These are phyloP conservation scores for Fistulina hepatica DNA, from an alignment of 1,284 basidiomycete species.

Conservation along the genomic window DNA sequence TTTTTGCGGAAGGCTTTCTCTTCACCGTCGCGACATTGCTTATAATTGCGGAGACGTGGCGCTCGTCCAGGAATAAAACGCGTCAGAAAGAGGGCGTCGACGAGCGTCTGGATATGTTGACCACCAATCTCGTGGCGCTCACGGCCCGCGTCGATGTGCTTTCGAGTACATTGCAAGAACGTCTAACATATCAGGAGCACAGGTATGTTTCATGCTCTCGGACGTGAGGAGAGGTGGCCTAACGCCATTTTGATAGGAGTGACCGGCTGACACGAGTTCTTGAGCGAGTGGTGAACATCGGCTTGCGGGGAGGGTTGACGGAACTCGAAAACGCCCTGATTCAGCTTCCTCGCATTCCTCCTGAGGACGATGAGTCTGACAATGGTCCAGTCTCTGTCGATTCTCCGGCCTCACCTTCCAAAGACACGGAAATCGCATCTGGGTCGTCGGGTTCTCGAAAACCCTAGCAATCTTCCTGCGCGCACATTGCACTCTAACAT, in stretches of 20 bases:
- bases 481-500: too few species aligned
- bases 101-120: conserved; percentile 58
- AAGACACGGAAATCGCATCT: too few species aligned
- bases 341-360: conserved; percentile 35
- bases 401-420: too few species aligned
- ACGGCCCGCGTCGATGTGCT: too few species aligned
- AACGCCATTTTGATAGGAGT: too few species aligned
- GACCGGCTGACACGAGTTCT: conserved; percentile 58
- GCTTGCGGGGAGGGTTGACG: conserved; percentile 56
- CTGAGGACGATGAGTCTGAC: too few species aligned
- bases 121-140: conserved; percentile 36
- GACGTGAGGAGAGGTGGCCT: neutral
- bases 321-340: conserved; percentile 50
- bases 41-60: conserved; percentile 72
- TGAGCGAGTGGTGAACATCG: conserved; percentile 62
- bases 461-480: too few species aligned
- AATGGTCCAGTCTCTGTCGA: too few species aligned
- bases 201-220: neutral
- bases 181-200: neutral
- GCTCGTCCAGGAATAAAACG: conserved; percentile 60
- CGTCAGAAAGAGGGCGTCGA: conserved; percentile 68
- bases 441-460: too few species aligned
- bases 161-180: too few species aligned
- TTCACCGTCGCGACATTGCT: conserved; percentile 69
- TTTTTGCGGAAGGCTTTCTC: conserved; percentile 78